Evolutionary conservation across 2,329 filamentous ascomycete genomes (phyloP).

Genomic region (Dactylonectria macrodidyma): DNA sequence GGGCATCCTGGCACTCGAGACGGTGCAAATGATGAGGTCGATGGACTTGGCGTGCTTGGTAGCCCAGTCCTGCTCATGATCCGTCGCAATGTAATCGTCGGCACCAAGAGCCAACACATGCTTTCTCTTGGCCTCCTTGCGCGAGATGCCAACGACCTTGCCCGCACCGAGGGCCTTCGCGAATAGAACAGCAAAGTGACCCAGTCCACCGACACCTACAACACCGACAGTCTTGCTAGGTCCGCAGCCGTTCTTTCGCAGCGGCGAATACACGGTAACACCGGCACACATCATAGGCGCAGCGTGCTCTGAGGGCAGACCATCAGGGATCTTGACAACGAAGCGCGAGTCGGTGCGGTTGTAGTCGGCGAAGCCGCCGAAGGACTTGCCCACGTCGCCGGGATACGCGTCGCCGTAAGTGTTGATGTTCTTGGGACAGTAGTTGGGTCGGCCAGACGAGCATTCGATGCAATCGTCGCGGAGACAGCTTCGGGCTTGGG

Average conservation of each 20-base stretch:
- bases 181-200: too few species aligned
- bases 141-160: too few species aligned
- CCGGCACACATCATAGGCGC: slow-evolving; percentile 89
- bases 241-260: slow-evolving; percentile 79
- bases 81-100: too few species aligned
- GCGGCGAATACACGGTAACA: slow-evolving; percentile 81
- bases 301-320: slow-evolving; percentile 70
- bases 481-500: slow-evolving; percentile 74
- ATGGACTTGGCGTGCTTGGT: too few species aligned
- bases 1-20: too few species aligned
- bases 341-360: slow-evolving; percentile 41
- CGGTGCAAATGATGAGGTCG: too few species aligned
- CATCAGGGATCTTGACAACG: slow-evolving; percentile 80
- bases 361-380: slow-evolving; percentile 69
- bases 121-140: too few species aligned
- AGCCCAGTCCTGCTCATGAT: too few species aligned
- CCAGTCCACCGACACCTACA: not conserved
- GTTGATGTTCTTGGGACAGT: slow-evolving; percentile 70
- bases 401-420: slow-evolving; percentile 73
- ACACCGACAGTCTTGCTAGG: slow-evolving; percentile 44
- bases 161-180: too few species aligned
- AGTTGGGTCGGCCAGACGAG: slow-evolving; percentile 76
- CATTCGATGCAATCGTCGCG: slow-evolving; percentile 56
- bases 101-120: too few species aligned
- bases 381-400: slow-evolving; percentile 71